Base-by-base conservation (phyloP, 176 grass and related monocot species). In the Elymus sibiricus region DNA sequence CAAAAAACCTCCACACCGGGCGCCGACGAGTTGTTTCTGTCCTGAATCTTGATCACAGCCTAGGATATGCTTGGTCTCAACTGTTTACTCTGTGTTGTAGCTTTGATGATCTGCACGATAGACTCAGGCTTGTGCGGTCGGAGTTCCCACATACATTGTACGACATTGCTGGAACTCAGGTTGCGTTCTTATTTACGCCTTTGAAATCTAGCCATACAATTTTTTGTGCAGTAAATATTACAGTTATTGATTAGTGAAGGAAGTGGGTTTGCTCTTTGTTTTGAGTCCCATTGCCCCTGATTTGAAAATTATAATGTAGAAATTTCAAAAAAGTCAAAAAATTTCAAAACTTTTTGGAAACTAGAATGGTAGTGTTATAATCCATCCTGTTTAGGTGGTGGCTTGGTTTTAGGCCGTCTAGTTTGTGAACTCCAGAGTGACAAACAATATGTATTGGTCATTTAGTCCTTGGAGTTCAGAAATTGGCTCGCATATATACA, bases 91-190 rank as follows among this genome's bases (percentile, higher is more conserved):
- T 1, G 68, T 67, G 35, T 62, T 89, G 63, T 75, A 98, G 95
- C 86, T 98, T 95, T 77, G 95, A 98, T 85, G 73, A 94, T 74
- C 91, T 94, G 73, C 88, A 62, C 1, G 95, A 98, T 88, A 89
- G 90, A 40, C 87, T 92, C 56, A 93, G 93, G 72, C 86, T 98
- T 66, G 81, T 98, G 8, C 86, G 95, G 19, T 84, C 93, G 24
- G 93, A 94, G 71, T 95, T 98, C 79, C 95, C 93, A 22, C 95
- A 98, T 53, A 95, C 84, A 84, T 35, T 98, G 22, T 95, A 98
- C 67, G 93, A 90, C n/a, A 74, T 94, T 76, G 93, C 91, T 38
- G 93, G 95, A 81, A 95, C 95, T 12, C 95, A 95, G 93, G 95
- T 95, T 65, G 21, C 51, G 16, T 70, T 88, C 26, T 40, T 85